Conservation (phyloP, 2,329 filamentous ascomycete species). For the Lachnellula subtilissima region DNA sequence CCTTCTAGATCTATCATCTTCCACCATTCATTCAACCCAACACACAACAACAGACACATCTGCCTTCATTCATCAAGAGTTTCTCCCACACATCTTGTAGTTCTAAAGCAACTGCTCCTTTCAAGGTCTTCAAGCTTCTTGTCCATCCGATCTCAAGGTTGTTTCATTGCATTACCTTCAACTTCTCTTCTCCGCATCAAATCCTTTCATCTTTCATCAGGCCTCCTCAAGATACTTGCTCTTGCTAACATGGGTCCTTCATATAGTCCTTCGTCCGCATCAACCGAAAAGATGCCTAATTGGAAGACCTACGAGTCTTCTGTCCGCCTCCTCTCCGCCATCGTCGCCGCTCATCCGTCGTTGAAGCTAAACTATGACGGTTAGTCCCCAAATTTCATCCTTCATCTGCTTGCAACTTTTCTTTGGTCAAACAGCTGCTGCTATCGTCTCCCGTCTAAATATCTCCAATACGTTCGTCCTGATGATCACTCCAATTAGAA, state of each 20-base stretch:
- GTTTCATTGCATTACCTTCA: not conserved
- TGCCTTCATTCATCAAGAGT: no score
- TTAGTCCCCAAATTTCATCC: constrained; percentile 36
- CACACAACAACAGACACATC: not conserved
- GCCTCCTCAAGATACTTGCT: not conserved
- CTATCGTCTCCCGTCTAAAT: not conserved
- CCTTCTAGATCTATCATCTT: not conserved
- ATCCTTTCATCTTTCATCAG: not conserved
- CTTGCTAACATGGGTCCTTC: not conserved
- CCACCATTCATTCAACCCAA: not conserved
- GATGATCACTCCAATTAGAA: constrained; percentile 12
- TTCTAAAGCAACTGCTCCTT: no score
- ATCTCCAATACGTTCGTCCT: not conserved
- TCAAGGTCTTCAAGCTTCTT: no score
- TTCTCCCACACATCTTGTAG: no score
- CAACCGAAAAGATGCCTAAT: constrained; percentile 44
- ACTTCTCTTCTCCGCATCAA: not conserved
- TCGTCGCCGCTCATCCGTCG: constrained; percentile 53
- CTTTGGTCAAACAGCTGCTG: not conserved
- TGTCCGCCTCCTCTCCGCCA: constrained; percentile 55
- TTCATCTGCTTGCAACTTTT: not conserved
- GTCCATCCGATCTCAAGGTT: not conserved
- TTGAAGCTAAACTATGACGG: constrained; percentile 58
- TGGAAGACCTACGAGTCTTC: constrained; percentile 58
- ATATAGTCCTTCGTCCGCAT: not conserved